A percentile compares a stretch with the other conserved stretches of the same genome.
These are phyloP conservation scores for Acer negundo DNA, from an alignment of 345 rosid genomes.

Conservation along the genomic window DNA sequence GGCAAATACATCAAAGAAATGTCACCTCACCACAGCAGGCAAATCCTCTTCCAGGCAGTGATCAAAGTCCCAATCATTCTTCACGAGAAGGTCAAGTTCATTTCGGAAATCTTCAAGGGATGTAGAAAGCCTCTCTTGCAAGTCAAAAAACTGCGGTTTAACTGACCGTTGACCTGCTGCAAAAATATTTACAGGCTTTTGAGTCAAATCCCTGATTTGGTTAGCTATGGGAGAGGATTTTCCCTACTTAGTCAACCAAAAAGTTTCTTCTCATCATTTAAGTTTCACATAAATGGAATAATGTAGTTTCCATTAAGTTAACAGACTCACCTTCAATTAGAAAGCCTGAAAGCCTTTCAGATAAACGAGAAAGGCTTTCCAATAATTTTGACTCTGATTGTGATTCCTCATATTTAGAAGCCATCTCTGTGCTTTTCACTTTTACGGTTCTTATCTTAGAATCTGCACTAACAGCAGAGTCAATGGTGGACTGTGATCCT, in stretches of 20 bases:
- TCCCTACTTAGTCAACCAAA: too few species aligned
- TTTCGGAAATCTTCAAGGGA: slow-evolving; percentile 52
- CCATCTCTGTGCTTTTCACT: slow-evolving; percentile 5
- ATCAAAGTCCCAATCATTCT: slow-evolving; percentile 92
- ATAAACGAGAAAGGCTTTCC: slow-evolving; percentile 33
- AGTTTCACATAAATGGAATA: neutral
- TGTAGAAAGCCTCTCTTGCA: slow-evolving; percentile 43
- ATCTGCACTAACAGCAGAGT: slow-evolving; percentile 15
- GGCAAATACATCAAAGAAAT: slow-evolving; percentile 30
- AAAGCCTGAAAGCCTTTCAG: slow-evolving; percentile 34
- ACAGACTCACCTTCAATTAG: slow-evolving; percentile 35
- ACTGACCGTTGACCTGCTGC: slow-evolving; percentile 31
- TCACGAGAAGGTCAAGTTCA: slow-evolving; percentile 57
- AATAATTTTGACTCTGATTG: slow-evolving; percentile 23
- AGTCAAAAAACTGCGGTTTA: slow-evolving; percentile 28
- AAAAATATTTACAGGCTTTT: slow-evolving; percentile 30
- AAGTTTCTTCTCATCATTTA: too few species aligned
- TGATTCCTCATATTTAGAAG: slow-evolving; percentile 21
- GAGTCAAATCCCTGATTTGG: slow-evolving; percentile 30
- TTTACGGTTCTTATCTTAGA: slow-evolving; percentile 17
- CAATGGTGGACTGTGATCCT: too few species aligned
- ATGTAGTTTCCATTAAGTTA: neutral
- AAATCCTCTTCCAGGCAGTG: slow-evolving; percentile 79
- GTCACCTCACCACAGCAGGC: slow-evolving; percentile 93
- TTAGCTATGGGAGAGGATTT: too few species aligned